Conservation (phyloP, 768 basidiomycete species). For the Xanthoconium stramineum region DNA sequence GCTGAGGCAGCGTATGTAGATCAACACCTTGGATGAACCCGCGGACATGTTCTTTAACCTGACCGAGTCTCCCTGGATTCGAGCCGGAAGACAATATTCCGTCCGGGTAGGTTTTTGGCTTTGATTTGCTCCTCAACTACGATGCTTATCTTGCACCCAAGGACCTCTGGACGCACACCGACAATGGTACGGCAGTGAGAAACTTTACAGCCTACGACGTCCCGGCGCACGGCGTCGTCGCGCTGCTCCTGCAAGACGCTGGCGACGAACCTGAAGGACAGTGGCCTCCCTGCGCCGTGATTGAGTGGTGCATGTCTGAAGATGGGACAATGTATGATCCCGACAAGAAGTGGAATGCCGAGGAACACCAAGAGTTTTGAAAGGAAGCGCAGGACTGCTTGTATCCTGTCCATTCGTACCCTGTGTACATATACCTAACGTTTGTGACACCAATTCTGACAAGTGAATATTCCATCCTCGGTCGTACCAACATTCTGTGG, state of each 20-base stretch:
- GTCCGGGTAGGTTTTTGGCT: constrained; percentile 47
- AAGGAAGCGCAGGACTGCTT: not conserved
- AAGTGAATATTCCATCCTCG: too few species aligned
- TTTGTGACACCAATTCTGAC: not conserved
- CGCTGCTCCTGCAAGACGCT: constrained; percentile 60
- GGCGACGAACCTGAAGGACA: constrained; percentile 62
- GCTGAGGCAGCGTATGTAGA: constrained; percentile 35
- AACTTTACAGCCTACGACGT: constrained; percentile 53
- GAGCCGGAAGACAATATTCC: constrained; percentile 62
- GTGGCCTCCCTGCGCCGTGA: constrained; percentile 53
- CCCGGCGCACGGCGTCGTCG: constrained; percentile 68
- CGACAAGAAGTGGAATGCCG: constrained; percentile 25
- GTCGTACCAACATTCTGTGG: not conserved
- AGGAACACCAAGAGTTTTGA: constrained; percentile 6
- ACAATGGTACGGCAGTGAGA: constrained; percentile 64
- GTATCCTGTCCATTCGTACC: too few species aligned
- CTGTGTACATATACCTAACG: not conserved
- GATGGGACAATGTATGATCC: constrained; percentile 48
- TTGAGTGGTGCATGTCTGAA: constrained; percentile 56
- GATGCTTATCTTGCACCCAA: constrained; percentile 22
- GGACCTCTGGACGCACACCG: constrained; percentile 73
- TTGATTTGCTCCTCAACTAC: not conserved
- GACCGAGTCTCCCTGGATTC: constrained; percentile 69
- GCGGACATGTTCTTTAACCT: constrained; percentile 33
- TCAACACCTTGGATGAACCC: constrained; percentile 57